A percentile compares a stretch with the other conserved stretches of the same genome.
These are phyloP conservation scores for Penicillium cosmopolitanum DNA, from an alignment of 495 filamentous ascomycete species.

Conservation along the genomic window DNA sequence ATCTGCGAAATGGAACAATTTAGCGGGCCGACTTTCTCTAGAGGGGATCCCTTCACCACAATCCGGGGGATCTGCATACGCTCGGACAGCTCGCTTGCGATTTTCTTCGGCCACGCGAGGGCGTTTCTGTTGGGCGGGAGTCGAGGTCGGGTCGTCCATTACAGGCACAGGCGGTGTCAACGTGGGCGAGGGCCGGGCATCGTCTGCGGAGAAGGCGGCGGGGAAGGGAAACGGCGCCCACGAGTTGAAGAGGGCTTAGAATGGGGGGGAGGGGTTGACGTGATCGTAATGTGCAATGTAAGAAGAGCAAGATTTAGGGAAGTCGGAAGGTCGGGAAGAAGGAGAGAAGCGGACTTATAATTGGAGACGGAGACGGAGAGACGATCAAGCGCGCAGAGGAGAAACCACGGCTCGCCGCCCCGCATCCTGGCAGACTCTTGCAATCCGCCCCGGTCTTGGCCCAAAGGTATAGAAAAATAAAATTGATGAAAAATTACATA, in stretches of 20 bases:
- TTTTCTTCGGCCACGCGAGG: constrained; percentile 54
- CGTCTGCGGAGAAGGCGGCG: constrained; percentile 27
- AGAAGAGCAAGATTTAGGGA: neutral
- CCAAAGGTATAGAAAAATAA: too few relatives aligned
- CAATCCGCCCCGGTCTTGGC: too few relatives aligned
- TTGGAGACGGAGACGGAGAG: constrained; percentile 6
- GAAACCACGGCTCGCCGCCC: constrained; percentile 18
- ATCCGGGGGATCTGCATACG: constrained; percentile 28
- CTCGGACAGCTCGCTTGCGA: constrained; percentile 53
- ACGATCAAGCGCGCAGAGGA: constrained; percentile 11
- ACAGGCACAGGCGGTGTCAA: constrained; percentile 23
- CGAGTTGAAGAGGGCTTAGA: constrained; percentile 7
- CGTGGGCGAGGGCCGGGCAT: constrained; percentile 31
- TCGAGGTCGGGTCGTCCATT: constrained; percentile 33
- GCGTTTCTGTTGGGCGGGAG: constrained; percentile 43
- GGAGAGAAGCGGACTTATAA: constrained; percentile 12
- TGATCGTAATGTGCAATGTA: neutral
- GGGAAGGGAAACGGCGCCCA: constrained; percentile 16
- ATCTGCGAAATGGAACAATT: constrained; percentile 31
- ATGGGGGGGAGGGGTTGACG: constrained; percentile 5
- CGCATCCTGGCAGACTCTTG: constrained; percentile 25
- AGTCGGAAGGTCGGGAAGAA: constrained; percentile 4
- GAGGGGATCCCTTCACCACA: neutral
- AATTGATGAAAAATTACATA: too few relatives aligned
- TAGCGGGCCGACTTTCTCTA: constrained; percentile 6